phyloP scores from a whole-genome alignment of 176 grass and related monocot species.

The Aegilops sharonensis region DNA sequence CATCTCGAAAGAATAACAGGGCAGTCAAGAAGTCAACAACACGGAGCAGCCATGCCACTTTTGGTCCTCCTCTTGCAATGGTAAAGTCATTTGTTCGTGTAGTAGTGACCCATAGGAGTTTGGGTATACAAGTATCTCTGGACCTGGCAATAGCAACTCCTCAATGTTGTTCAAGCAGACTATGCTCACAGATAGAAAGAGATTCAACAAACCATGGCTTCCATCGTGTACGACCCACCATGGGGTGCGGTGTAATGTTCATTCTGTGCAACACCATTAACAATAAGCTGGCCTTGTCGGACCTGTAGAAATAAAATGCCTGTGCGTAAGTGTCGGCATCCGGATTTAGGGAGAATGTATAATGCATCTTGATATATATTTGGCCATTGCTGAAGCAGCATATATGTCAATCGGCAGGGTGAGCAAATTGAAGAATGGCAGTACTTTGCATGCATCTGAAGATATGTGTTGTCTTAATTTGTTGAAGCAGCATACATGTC shows the following conservation, averaged over 20 bases:
- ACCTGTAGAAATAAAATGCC: constrained; percentile 13
- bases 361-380: neutral
- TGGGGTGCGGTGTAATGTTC: constrained; percentile 33
- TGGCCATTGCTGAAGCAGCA: neutral
- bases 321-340: neutral
- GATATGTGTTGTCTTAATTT: neutral
- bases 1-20: constrained; percentile 18
- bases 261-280: constrained; percentile 46
- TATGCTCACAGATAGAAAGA: constrained; percentile 38
- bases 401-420: neutral
- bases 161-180: constrained; percentile 66
- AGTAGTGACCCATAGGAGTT: constrained; percentile 31
- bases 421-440: neutral
- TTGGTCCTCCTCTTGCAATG: constrained; percentile 32
- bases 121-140: constrained; percentile 33
- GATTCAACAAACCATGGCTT: constrained; percentile 52
- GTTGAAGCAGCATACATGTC: neutral
- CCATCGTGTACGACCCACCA: constrained; percentile 32
- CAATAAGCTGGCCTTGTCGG: constrained; percentile 45
- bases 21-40: constrained; percentile 65
- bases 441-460: neutral
- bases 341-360: neutral
- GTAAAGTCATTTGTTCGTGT: neutral
- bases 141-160: constrained; percentile 66
- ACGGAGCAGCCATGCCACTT: constrained; percentile 60